Conservation (phyloP, 495 filamentous ascomycete genomes). For the Clavariopsis aquatica region DNA sequence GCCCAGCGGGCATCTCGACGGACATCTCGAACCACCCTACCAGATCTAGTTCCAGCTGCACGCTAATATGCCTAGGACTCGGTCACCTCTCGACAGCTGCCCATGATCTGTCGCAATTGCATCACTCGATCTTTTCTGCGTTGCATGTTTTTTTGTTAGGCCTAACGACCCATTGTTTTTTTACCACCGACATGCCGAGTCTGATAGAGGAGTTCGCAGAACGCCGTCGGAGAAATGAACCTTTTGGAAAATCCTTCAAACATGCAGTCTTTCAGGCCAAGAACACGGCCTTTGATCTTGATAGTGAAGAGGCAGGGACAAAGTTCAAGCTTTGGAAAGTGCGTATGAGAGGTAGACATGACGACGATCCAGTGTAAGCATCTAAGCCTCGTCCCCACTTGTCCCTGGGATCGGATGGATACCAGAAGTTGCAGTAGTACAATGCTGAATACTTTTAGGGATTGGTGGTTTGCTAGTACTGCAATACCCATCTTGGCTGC, state of each 20-base stretch:
- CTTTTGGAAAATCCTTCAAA: slow-evolving; percentile 24
- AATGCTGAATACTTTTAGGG: slow-evolving; percentile 21
- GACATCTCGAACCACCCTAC: not conserved
- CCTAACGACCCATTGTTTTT: too few relatives aligned
- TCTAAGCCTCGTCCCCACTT: not conserved
- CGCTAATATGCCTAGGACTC: not conserved
- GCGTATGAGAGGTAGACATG: slow-evolving; percentile 19
- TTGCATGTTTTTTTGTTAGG: too few relatives aligned
- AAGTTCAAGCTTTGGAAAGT: slow-evolving; percentile 29
- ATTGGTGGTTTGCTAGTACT: slow-evolving; percentile 78
- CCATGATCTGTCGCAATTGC: not conserved
- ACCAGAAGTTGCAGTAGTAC: not conserved
- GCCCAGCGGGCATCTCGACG: not conserved
- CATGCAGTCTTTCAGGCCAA: slow-evolving; percentile 27
- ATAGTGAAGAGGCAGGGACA: slow-evolving; percentile 2
- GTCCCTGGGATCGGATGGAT: not conserved
- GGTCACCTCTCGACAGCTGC: not conserved
- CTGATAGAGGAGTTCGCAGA: slow-evolving; percentile 18
- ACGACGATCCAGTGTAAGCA: slow-evolving; percentile 26
- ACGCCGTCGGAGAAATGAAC: slow-evolving; percentile 5
- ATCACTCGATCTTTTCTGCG: not conserved
- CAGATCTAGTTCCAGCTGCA: not conserved
- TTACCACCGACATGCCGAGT: slow-evolving; percentile 15
- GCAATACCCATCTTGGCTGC: slow-evolving; percentile 73
- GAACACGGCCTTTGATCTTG: slow-evolving; percentile 6